These are phyloP conservation scores for Aegilops umbellulata DNA, from an alignment of 176 grass and related monocot species.

Conservation along the genomic window DNA sequence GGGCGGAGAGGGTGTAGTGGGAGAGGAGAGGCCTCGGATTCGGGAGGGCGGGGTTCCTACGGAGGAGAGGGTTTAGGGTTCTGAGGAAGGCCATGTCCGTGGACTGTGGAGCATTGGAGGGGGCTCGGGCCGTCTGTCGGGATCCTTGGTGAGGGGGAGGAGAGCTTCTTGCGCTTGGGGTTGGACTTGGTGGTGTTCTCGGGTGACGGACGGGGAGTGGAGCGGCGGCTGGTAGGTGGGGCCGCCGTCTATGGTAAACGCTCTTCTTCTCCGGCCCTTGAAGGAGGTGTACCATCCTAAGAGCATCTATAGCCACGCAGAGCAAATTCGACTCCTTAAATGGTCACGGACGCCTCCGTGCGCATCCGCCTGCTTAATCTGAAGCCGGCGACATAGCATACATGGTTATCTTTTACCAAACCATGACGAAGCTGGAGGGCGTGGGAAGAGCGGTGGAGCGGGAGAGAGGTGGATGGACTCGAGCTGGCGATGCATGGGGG, in stretches of 20 bases:
- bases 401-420: no score
- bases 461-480: no score
- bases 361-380: no score
- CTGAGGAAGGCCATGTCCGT: slow-evolving; percentile 61
- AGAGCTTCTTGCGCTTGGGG: slow-evolving; percentile 23
- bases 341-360: no score
- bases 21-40: slow-evolving; percentile 22
- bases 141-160: background rate
- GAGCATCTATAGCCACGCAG: no score
- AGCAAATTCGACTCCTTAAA: no score
- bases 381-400: no score
- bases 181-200: background rate
- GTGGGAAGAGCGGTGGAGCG: no score
- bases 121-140: background rate
- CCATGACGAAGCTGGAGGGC: no score
- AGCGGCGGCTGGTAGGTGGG: background rate
- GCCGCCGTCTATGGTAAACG: background rate
- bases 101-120: slow-evolving; percentile 14
- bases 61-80: slow-evolving; percentile 67
- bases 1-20: slow-evolving; percentile 22
- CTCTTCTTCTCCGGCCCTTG: background rate
- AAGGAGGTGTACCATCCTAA: background rate
- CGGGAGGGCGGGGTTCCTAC: slow-evolving; percentile 33
- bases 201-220: background rate
- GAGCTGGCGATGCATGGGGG: no score